Base-by-base conservation (phyloP, 441 rosid genomes). In the Syzygium malaccense region DNA sequence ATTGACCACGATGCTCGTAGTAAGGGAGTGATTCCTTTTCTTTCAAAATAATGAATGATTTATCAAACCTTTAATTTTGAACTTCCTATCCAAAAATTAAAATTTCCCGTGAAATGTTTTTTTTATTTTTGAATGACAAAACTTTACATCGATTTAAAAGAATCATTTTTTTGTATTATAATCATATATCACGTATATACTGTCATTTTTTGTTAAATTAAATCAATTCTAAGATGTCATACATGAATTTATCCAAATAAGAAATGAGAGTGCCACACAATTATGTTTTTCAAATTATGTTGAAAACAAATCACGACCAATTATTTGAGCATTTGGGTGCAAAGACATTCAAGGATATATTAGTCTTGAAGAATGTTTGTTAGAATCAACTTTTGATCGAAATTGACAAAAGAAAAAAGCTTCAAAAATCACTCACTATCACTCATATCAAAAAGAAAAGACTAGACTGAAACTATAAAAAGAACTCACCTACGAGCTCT, bases 171-270 rank as follows among this genome's bases (percentile, higher is more conserved):
- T 68, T 32, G 26, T 20, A 11, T 10, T 32, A 9, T 17, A 20
- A 4, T 20, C 78, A 66, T 7, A 32, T 32, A 0, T 10, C 78
- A 14, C 3, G 7, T 10, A 0, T 32, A 32, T 18, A 68, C 5
- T 18, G 41, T 68, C 41, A 4, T 5, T 37, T 33, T 68, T 68
- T 26, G 26, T 68, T 68, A 33, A 32, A 33, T 68, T 1, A 37
- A 71, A 71, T 71, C 13, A 41, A 33, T 28, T 23, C 17, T 33
- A 41, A 33, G 23, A 33, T 11, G 80, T 20, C 15, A 37, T 33
- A 20, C 5, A 33, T 37, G 20, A 19, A 71, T 1, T 12, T 20
- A 25, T 33, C 23, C 45, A 18, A 32, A 3, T 32, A 20, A 71
- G 3, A 71, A 33, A 19, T 71, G 26, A 11, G 28, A 37, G 80